Evolutionary conservation across 2,329 filamentous ascomycete species (phyloP).

Genomic region (Colletotrichum siamense): DNA sequence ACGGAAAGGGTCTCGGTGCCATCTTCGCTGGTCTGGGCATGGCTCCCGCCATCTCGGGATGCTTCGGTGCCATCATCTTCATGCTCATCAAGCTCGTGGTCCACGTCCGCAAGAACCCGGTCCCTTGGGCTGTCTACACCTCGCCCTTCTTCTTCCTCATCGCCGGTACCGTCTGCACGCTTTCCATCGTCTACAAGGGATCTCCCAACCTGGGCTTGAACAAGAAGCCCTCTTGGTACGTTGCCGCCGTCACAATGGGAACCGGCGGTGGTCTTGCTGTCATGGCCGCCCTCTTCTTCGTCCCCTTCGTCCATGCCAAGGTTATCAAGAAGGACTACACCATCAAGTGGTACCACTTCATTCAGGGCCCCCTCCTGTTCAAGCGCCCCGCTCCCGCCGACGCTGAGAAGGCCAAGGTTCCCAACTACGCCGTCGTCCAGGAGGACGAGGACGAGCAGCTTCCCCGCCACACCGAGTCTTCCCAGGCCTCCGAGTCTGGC

Average conservation of each 20-base stretch:
- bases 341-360: conserved; percentile 67
- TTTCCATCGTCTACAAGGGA: conserved; percentile 83
- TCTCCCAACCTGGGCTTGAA: conserved; percentile 70
- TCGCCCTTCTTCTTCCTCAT: conserved; percentile 81
- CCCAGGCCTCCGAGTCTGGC: conserved; percentile 22
- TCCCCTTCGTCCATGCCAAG: conserved; percentile 71
- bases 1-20: conserved; percentile 71
- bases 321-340: conserved; percentile 73
- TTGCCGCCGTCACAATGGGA: conserved; percentile 70
- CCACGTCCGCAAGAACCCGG: conserved; percentile 73
- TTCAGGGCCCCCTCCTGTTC: conserved; percentile 69
- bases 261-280: conserved; percentile 64
- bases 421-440: conserved; percentile 80
- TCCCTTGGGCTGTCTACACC: conserved; percentile 75
- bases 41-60: conserved; percentile 70
- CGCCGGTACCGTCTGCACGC: conserved; percentile 74
- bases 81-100: conserved; percentile 75
- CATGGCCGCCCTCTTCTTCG: conserved; percentile 72
- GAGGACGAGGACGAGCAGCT: conserved; percentile 50
- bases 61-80: conserved; percentile 73
- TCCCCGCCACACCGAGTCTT: conserved; percentile 31
- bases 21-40: conserved; percentile 76
- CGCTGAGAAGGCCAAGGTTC: conserved; percentile 65
- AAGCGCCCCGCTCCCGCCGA: conserved; percentile 60
- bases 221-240: conserved; percentile 72